These are phyloP conservation scores for Fistulinella prunicolor DNA, from an alignment of 768 basidiomycete genomes.

Conservation along the genomic window DNA sequence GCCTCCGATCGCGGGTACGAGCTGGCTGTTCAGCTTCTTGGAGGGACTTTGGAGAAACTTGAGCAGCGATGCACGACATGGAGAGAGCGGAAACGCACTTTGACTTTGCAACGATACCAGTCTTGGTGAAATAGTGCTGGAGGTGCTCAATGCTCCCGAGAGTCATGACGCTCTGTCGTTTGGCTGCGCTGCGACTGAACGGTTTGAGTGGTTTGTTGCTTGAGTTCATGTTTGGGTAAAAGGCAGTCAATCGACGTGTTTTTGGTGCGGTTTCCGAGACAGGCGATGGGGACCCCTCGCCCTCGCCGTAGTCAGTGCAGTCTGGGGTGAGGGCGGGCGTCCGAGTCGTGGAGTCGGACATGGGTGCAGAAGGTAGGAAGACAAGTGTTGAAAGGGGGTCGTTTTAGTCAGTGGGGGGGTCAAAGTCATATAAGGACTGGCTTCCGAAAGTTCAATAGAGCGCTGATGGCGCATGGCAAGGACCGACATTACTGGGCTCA, in stretches of 20 bases:
- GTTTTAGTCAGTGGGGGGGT: constrained; percentile 8
- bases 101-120: constrained; percentile 69
- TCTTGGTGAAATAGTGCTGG: constrained; percentile 93
- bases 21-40: constrained; percentile 54
- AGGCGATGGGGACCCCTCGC: constrained; percentile 31
- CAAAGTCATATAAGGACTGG: neutral
- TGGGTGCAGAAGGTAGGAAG: constrained; percentile 20
- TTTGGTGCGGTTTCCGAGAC: constrained; percentile 39
- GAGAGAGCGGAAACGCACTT: constrained; percentile 49
- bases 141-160: constrained; percentile 95
- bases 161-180: constrained; percentile 90
- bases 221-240: constrained; percentile 73
- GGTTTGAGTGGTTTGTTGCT: constrained; percentile 75
- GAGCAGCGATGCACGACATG: constrained; percentile 1
- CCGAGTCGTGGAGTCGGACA: constrained; percentile 36
- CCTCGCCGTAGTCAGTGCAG: constrained; percentile 52
- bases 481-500: constrained; percentile 79
- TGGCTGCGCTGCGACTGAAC: constrained; percentile 87
- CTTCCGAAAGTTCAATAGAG: neutral
- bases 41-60: constrained; percentile 32
- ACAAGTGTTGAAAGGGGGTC: constrained; percentile 7
- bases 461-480: constrained; percentile 48
- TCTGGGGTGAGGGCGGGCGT: constrained; percentile 61
- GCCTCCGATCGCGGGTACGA: constrained; percentile 78
- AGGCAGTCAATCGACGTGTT: constrained; percentile 65